Conservation (phyloP, 345 rosid genomes). For the Adansonia digitata region DNA sequence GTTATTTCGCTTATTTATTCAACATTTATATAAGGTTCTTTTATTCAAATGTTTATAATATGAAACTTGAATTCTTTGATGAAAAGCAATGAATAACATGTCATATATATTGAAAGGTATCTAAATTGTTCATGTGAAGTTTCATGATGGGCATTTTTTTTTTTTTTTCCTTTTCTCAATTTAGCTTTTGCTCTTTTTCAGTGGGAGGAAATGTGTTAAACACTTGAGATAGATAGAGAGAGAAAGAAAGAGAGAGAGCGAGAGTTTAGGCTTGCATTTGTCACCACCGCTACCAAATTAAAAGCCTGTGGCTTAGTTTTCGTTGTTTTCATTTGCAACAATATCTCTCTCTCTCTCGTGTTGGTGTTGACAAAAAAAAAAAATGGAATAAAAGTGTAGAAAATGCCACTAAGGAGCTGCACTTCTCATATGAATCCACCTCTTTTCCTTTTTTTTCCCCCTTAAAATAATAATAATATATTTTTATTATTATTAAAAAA, state of each 20-base stretch:
- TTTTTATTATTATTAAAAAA: too few relatives aligned
- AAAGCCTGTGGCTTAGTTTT: slow-evolving; percentile 16
- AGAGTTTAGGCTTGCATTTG: slow-evolving; percentile 7
- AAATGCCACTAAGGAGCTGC: slow-evolving; percentile 19
- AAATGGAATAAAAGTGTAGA: slow-evolving; percentile 17
- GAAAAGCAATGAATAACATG: not conserved
- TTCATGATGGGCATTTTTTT: slow-evolving; percentile 24
- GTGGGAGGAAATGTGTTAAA: slow-evolving; percentile 17
- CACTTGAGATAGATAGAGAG: too few relatives aligned
- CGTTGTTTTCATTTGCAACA: slow-evolving; percentile 22
- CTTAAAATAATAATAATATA: not conserved
- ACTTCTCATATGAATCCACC: slow-evolving; percentile 28
- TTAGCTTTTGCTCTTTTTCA: slow-evolving; percentile 9
- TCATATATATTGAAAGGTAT: not conserved
- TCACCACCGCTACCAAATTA: slow-evolving; percentile 17
- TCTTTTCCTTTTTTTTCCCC: not conserved
- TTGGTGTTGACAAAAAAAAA: slow-evolving; percentile 20
- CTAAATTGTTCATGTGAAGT: slow-evolving; percentile 20
- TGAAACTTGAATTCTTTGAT: slow-evolving; percentile 2
- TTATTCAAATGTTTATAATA: slow-evolving; percentile 7
- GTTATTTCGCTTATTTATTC: slow-evolving; percentile 7
- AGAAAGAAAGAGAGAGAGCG: too few relatives aligned
- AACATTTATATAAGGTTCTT: slow-evolving; percentile 17
- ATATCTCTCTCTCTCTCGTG: slow-evolving; percentile 5
- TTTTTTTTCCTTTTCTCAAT: not conserved